Percentiles rank a stretch among this genome's conserved stretches.
phyloP scores from a whole-genome alignment of 345 rosid species.

The Murraya koenigii region DNA sequence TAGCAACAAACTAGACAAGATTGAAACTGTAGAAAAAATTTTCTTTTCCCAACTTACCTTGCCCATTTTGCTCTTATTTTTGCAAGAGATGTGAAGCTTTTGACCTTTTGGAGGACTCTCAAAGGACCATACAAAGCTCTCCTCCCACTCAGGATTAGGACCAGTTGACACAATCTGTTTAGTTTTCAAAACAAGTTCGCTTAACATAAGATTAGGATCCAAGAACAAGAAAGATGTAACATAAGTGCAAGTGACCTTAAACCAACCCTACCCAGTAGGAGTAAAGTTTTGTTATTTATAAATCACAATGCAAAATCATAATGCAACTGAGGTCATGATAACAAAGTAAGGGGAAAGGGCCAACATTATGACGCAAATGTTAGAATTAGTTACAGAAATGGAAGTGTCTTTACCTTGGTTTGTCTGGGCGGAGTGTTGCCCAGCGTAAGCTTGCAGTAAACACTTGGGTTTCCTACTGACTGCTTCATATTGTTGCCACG shows the following conservation, averaged over 20 bases:
- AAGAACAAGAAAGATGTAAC: not conserved
- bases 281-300: not conserved
- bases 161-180: conserved; percentile 89
- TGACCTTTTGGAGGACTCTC: conserved; percentile 99
- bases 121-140: conserved; percentile 96
- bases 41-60: conserved; percentile 48
- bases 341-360: not conserved
- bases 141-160: conserved; percentile 98
- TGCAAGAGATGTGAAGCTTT: conserved; percentile 96
- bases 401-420: conserved; percentile 60
- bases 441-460: conserved; percentile 86
- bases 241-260: not conserved
- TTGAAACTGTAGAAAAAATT: not conserved
- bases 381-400: not conserved
- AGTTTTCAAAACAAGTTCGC: not conserved
- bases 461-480: conserved; percentile 98
- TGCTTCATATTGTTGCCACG: conserved; percentile 99
- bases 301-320: not conserved
- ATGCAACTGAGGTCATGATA: not conserved
- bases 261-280: not conserved
- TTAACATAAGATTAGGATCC: not conserved
- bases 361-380: not conserved
- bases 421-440: conserved; percentile 86
- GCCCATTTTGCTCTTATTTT: conserved; percentile 99
- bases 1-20: not conserved